Base-by-base conservation (phyloP, 148 eudicot genomes). In the Rhododendron henanense region DNA sequence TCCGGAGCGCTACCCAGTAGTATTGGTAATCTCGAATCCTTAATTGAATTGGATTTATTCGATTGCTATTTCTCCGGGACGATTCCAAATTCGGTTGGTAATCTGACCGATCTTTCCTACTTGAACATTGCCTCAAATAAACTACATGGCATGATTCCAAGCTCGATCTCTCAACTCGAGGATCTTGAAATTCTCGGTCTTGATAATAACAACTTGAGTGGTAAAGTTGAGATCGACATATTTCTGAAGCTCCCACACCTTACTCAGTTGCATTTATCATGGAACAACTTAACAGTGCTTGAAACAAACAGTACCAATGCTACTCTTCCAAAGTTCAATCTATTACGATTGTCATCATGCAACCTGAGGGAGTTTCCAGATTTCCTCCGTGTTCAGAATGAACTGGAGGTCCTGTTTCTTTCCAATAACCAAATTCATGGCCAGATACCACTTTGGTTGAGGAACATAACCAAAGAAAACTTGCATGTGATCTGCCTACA, bases 1-100 rank as follows among this genome's bases (percentile, higher is more conserved):
- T 19, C 85, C 0, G 92, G 92, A 55, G 57, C 45, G 35, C 13
- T 91, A 6, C 91, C 92, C 1, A 45, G 85, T 84, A 88, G 89
- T 23, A 87, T 90, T 37, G 91, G 90, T 9, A 84, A 85, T 35
- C 85, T 90, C 2, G 19, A 51, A 25, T 65, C 39, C 44, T 1
- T 73, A 73, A 14, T 1, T 31, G 0, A 0, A 11, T 3, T 73
- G 9, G 1, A 13, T 33, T 73, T 73, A 33, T 0, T 0, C 0
- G 0, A 0, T 4, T 31, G 41, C 9, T 1, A 73, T 3, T 73
- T 73, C 41, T 33, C 9, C 13, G 44, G 78, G 2, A 13, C 41
- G 2, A 11, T 74, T 15, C 47, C 78, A 33, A 0, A 8, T 1
- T 35, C 9, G 0, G 8, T 74, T 16, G 10, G n/a, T 16, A 74